Evolutionary conservation across 169 alveolate genomes (phyloP).

Genomic region (Babesia ovis): DNA sequence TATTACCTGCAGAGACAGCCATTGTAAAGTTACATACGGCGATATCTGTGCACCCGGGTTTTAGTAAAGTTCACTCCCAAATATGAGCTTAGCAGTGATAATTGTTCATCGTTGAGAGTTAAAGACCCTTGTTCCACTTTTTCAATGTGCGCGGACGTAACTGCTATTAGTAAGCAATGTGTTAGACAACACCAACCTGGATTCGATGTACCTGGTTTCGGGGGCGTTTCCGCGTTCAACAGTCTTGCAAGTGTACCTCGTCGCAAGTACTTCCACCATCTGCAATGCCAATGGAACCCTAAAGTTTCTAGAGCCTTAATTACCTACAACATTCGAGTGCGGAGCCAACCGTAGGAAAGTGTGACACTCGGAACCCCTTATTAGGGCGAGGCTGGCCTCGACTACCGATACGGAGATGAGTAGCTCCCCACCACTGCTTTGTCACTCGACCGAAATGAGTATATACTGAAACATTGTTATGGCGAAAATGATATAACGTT

Average conservation of each 20-base stretch:
- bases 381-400: conserved; percentile 68
- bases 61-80: conserved; percentile 32
- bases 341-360: conserved; percentile 22
- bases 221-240: conserved; percentile 19
- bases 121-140: conserved; percentile 33
- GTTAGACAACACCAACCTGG: neutral
- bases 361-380: conserved; percentile 55
- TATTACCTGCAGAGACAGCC: neutral
- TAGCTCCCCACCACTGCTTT: conserved; percentile 74
- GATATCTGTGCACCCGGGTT: neutral
- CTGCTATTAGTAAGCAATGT: neutral
- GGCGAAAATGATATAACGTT: neutral
- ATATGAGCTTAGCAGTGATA: conserved; percentile 35
- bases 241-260: conserved; percentile 55
- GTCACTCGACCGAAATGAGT: conserved; percentile 31
- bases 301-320: neutral
- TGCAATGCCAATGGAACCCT: neutral
- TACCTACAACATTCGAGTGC: conserved; percentile 66
- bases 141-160: conserved; percentile 19
- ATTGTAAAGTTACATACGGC: conserved; percentile 25
- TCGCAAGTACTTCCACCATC: conserved; percentile 67
- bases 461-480: conserved; percentile 12
- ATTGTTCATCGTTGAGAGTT: conserved; percentile 20
- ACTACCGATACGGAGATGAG: conserved; percentile 67
- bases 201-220: neutral